Evolutionary conservation across 345 rosid species (phyloP).

Genomic region (Heritiera fomes): DNA sequence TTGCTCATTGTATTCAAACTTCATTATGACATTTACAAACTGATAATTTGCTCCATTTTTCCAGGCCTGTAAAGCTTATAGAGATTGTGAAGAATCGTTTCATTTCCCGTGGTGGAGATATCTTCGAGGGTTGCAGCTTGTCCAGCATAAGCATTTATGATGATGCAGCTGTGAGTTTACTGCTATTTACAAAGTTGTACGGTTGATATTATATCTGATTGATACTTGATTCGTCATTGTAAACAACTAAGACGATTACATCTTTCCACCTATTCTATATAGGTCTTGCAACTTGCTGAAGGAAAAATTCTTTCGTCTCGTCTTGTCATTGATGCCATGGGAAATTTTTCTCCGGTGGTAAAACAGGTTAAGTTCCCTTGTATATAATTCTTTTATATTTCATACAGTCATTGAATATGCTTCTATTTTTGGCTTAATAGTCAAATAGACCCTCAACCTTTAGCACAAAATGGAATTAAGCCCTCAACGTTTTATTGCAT

Average conservation of each 20-base stretch:
- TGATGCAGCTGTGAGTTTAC: constrained; percentile 73
- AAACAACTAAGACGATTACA: not conserved
- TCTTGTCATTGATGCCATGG: constrained; percentile 87
- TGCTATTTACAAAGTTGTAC: constrained; percentile 7
- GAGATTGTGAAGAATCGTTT: constrained; percentile 78
- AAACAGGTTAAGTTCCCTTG: constrained; percentile 61
- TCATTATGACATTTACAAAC: not conserved
- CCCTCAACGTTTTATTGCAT: too few relatives aligned
- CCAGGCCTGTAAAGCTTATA: constrained; percentile 85
- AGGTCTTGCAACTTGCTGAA: constrained; percentile 75
- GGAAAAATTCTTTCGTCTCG: constrained; percentile 64
- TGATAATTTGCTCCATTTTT: constrained; percentile 23
- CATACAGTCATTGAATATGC: not conserved
- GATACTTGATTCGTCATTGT: not conserved
- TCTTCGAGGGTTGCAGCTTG: constrained; percentile 74
- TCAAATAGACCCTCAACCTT: too few relatives aligned
- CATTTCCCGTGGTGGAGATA: constrained; percentile 74
- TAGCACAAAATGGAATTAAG: too few relatives aligned
- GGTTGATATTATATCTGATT: not conserved
- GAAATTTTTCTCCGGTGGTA: constrained; percentile 89
- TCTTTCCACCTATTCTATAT: constrained; percentile 12
- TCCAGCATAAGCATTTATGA: constrained; percentile 58
- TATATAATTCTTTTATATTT: constrained; percentile 10
- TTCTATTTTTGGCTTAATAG: too few relatives aligned
- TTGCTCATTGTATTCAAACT: not conserved